phyloP scores from a whole-genome alignment of 768 basidiomycete genomes.

The Mycena rosella region DNA sequence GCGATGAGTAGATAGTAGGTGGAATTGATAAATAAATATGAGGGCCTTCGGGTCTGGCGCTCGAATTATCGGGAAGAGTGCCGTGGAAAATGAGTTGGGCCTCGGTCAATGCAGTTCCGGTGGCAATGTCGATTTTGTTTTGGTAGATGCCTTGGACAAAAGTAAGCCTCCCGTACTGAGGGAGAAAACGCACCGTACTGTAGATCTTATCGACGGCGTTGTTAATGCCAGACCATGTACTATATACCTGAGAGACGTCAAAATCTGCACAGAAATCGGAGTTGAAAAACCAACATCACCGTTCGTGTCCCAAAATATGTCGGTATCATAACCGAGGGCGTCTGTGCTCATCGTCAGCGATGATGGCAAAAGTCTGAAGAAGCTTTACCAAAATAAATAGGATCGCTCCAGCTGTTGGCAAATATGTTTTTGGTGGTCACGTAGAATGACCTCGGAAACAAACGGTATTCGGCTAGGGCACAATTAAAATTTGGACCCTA shows the following conservation, averaged over 20 bases:
- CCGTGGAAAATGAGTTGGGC: constrained; percentile 53
- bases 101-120: constrained; percentile 52
- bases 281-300: constrained; percentile 45
- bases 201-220: constrained; percentile 57
- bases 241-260: constrained; percentile 35
- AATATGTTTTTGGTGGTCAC: constrained; percentile 55
- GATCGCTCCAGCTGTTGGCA: constrained; percentile 56
- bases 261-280: background rate
- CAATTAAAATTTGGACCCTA: background rate
- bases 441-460: constrained; percentile 56
- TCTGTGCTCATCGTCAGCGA: constrained; percentile 39
- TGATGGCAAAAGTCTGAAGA: background rate
- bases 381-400: constrained; percentile 52
- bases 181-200: constrained; percentile 36
- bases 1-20: constrained; percentile 58
- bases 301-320: constrained; percentile 57
- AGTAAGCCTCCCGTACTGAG: background rate
- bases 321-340: constrained; percentile 54
- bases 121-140: constrained; percentile 52
- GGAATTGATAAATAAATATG: constrained; percentile 54
- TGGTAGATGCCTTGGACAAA: constrained; percentile 54
- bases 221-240: constrained; percentile 55
- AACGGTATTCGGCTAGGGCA: constrained; percentile 49
- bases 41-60: constrained; percentile 56
- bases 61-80: constrained; percentile 51